Evolutionary conservation across 305 asterid species (phyloP).

Genomic region (Ilex paraguariensis): DNA sequence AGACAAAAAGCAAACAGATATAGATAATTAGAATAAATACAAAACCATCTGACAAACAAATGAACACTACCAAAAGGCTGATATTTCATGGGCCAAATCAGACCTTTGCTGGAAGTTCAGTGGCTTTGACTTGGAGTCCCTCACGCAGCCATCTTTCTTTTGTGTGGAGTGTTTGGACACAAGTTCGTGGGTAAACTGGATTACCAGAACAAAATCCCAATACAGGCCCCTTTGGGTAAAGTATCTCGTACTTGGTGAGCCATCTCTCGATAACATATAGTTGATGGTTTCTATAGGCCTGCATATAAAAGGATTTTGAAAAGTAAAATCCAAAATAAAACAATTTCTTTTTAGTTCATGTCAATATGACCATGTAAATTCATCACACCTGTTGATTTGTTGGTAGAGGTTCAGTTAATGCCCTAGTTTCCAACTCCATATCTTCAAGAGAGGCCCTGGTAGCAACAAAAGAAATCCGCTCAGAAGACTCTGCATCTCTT

Average conservation of each 20-base stretch:
- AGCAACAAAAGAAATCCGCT: constrained; percentile 22
- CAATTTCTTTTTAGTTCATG: neutral
- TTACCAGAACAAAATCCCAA: constrained; percentile 87
- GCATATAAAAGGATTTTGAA: constrained; percentile 22
- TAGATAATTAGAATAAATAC: constrained; percentile 7
- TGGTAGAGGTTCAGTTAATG: constrained; percentile 96
- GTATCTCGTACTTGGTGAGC: constrained; percentile 74
- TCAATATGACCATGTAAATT: neutral
- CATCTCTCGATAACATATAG: constrained; percentile 86
- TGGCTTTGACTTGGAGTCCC: constrained; percentile 84
- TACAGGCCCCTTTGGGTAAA: constrained; percentile 88
- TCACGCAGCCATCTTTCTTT: constrained; percentile 84
- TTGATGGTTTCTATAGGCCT: constrained; percentile 89
- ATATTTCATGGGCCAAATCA: constrained; percentile 20
- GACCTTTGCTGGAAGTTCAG: constrained; percentile 83
- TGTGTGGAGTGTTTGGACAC: constrained; percentile 74
- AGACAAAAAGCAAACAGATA: constrained; percentile 12
- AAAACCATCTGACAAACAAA: neutral
- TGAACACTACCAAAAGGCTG: constrained; percentile 9
- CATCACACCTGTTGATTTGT: constrained; percentile 82
- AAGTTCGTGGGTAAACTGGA: constrained; percentile 86
- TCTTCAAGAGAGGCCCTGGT: constrained; percentile 76
- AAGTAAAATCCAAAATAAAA: neutral
- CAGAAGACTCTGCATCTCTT: constrained; percentile 13
- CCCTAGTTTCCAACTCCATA: constrained; percentile 91